phyloP scores from a whole-genome alignment of 202 grass and related monocot genomes.

The Carex arenaria region DNA sequence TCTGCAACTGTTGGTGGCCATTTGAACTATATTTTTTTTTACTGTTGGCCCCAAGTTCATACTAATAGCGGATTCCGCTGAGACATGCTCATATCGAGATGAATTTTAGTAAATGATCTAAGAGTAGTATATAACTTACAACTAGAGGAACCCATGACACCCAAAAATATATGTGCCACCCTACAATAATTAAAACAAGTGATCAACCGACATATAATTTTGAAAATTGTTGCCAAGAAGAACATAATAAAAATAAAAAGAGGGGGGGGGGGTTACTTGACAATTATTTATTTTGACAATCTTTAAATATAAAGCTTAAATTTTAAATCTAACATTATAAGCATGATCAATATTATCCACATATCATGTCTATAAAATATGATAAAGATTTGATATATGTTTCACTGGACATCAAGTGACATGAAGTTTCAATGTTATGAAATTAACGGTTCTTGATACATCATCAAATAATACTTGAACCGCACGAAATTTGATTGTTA shows the following conservation, averaged over 20 bases:
- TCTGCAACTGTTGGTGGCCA: neutral
- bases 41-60: neutral
- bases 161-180: slow-evolving; percentile 78
- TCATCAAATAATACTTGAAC: too few species aligned
- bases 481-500: too few species aligned
- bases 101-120: slow-evolving; percentile 9
- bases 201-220: neutral
- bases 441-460: too few species aligned
- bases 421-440: too few species aligned
- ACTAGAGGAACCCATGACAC: slow-evolving; percentile 45
- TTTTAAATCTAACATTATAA: too few species aligned
- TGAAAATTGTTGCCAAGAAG: neutral
- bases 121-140: slow-evolving; percentile 41
- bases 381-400: too few species aligned
- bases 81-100: neutral
- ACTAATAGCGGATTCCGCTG: neutral
- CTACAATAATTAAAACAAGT: slow-evolving; percentile 16
- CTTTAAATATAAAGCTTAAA: too few species aligned
- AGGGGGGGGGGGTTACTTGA: too few species aligned
- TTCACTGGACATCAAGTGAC: too few species aligned
- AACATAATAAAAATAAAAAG: neutral
- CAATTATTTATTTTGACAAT: too few species aligned
- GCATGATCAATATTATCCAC: too few species aligned
- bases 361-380: too few species aligned
- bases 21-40: neutral